A percentile compares a stretch with the other conserved stretches of the same genome.
Conservation (phyloP, 768 basidiomycete genomes). For the Hemileccinum rubropunctum region DNA sequence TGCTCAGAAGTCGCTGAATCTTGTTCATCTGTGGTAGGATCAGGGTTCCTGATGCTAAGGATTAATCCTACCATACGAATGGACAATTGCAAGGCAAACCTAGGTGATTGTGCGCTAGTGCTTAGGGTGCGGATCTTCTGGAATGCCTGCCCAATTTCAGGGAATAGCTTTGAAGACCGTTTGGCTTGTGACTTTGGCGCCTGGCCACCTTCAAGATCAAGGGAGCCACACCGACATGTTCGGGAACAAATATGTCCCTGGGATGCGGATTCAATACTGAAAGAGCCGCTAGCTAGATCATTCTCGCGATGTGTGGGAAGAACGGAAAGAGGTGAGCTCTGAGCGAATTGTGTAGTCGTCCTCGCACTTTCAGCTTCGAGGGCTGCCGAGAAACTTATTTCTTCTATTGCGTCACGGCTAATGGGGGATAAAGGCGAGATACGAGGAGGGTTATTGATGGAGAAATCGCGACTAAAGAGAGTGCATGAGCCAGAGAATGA, state of each 20-base stretch:
- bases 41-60: not conserved
- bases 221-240: not conserved
- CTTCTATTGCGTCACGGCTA: constrained; percentile 17
- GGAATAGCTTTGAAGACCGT: not conserved
- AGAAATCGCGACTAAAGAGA: constrained; percentile 1
- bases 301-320: not conserved
- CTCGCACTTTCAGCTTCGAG: not conserved
- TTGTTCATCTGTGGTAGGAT: not conserved
- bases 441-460: not conserved
- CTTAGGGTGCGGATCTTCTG: constrained; percentile 4
- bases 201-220: not conserved
- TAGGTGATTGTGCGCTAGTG: not conserved
- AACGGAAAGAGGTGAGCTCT: not conserved
- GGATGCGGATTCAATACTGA: not conserved
- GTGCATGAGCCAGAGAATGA: not conserved
- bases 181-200: not conserved
- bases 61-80: not conserved
- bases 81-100: constrained; percentile 4
- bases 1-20: not conserved
- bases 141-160: not conserved
- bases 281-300: not conserved
- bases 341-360: not conserved
- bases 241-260: not conserved
- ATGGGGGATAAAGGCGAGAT: constrained; percentile 19
- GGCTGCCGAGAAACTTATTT: constrained; percentile 2